Base-by-base conservation (phyloP, 352 stramenopile genomes). In the Saprolegnia parasitica region DNA sequence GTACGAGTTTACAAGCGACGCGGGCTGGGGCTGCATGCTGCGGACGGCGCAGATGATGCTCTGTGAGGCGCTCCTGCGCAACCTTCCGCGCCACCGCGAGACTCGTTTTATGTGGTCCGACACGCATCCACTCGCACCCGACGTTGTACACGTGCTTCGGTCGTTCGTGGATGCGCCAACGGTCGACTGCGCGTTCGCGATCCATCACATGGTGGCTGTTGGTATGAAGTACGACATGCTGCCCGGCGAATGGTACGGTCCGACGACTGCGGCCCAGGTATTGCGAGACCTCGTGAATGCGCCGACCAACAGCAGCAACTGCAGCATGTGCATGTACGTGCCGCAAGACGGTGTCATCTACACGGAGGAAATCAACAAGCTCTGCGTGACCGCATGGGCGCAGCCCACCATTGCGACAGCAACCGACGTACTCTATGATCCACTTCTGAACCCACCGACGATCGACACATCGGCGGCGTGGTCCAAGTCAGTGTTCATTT, bases 21-120 rank as follows among this genome's bases (percentile, higher is more conserved):
- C 92, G 0, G 96, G 96, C 23, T 98, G 94, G 94, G 96, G 96
- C 26, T 98, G 96, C 73, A 98, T 98, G 96, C 76, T 98, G 50
- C 89, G 96, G 26, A 95, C 88, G 35, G 94, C 93, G 23, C 94
- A 98, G 73, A 98, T 98, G 94, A 77, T 98, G 73, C 77, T 98
- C 21, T 85, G 81, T 0, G 86, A 98, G 67, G 89, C 89, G 9
- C 77, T 98, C 10, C 79, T 96, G 73, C 78, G 93, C 18, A 82
- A 91, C 63, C 65, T 93, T 4, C 57, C 90, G n/a, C 81, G 81
- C 0, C 72, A 77, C 3, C 23, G n/a, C 16, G 35, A 45, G 20
- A 18, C 39, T 11, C 63, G 57, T 16, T 64, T 71, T 15, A 71
- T 86, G 15, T 91, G 78, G 78, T 62, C 58, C 10, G 66, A 81